phyloP scores from a whole-genome alignment of 2,329 filamentous ascomycete species.

The Fusarium cicatricum region DNA sequence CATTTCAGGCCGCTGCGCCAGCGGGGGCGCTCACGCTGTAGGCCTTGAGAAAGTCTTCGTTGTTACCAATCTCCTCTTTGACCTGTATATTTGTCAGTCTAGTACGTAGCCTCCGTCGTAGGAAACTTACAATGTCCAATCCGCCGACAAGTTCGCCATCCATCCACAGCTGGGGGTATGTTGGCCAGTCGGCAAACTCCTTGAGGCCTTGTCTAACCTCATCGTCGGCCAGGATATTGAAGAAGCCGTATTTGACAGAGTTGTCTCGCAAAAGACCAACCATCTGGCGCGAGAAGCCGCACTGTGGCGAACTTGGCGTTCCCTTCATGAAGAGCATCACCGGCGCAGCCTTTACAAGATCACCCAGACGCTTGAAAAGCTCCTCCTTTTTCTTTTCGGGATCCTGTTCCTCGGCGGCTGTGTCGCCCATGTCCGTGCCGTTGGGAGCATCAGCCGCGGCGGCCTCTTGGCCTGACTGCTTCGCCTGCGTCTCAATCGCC shows the following conservation, averaged over 20 bases:
- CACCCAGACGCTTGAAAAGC: slow-evolving; percentile 78
- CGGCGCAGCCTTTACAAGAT: slow-evolving; percentile 92
- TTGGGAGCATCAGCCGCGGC: slow-evolving; percentile 49
- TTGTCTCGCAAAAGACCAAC: slow-evolving; percentile 88
- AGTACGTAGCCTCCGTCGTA: not conserved
- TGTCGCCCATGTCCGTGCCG: slow-evolving; percentile 49
- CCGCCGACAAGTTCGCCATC: slow-evolving; percentile 91
- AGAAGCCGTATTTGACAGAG: slow-evolving; percentile 96
- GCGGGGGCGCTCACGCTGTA: slow-evolving; percentile 66
- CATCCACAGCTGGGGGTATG: slow-evolving; percentile 94
- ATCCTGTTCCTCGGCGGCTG: slow-evolving; percentile 58
- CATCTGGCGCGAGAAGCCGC: slow-evolving; percentile 91
- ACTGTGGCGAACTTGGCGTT: slow-evolving; percentile 86
- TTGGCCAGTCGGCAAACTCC: slow-evolving; percentile 98
- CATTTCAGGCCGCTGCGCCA: slow-evolving; percentile 49
- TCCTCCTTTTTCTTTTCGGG: slow-evolving; percentile 79
- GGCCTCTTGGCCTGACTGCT: slow-evolving; percentile 49
- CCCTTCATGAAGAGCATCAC: slow-evolving; percentile 99
- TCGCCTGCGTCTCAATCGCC: slow-evolving; percentile 84
- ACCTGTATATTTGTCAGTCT: slow-evolving; percentile 64
- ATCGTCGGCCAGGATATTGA: slow-evolving; percentile 98
- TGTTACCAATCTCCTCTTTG: slow-evolving; percentile 88
- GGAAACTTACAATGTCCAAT: slow-evolving; percentile 84
- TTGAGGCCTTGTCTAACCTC: slow-evolving; percentile 96
- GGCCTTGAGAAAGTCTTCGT: slow-evolving; percentile 82